Conservation (phyloP, 2,329 filamentous ascomycete genomes). For the Colletotrichum musae region DNA sequence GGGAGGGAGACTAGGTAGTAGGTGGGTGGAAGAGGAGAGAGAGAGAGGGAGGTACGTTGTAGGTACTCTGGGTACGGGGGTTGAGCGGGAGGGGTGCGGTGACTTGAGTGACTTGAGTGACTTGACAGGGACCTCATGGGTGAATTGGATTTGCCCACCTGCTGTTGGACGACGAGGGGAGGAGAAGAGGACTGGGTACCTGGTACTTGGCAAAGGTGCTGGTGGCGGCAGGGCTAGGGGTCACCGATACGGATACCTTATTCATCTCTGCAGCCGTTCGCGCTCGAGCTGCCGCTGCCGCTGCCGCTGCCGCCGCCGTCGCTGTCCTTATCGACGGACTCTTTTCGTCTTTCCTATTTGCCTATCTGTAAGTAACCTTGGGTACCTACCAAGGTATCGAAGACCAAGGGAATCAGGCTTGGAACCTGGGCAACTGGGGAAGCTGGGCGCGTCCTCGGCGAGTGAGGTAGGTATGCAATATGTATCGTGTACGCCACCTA, state of each 20-base stretch:
- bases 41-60: constrained; percentile 23
- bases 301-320: constrained; percentile 20
- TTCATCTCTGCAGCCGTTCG: constrained; percentile 14
- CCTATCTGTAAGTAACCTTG: too few species aligned
- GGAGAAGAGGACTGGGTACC: background rate
- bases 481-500: too few species aligned
- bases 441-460: too few species aligned
- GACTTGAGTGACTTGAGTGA: constrained; percentile 35
- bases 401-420: too few species aligned
- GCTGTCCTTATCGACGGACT: constrained; percentile 1
- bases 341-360: background rate
- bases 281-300: constrained; percentile 30
- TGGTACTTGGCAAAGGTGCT: constrained; percentile 2
- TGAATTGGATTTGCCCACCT: constrained; percentile 31
- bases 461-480: too few species aligned
- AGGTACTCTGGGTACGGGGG: constrained; percentile 15
- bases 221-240: background rate
- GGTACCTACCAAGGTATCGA: too few species aligned
- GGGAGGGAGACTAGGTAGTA: constrained; percentile 26
- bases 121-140: constrained; percentile 36
- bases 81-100: constrained; percentile 27
- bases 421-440: too few species aligned
- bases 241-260: background rate
- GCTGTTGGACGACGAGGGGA: constrained; percentile 18
- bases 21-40: constrained; percentile 4